Conservation (phyloP, 1,284 basidiomycete genomes). For the Trametes sp. region DNA sequence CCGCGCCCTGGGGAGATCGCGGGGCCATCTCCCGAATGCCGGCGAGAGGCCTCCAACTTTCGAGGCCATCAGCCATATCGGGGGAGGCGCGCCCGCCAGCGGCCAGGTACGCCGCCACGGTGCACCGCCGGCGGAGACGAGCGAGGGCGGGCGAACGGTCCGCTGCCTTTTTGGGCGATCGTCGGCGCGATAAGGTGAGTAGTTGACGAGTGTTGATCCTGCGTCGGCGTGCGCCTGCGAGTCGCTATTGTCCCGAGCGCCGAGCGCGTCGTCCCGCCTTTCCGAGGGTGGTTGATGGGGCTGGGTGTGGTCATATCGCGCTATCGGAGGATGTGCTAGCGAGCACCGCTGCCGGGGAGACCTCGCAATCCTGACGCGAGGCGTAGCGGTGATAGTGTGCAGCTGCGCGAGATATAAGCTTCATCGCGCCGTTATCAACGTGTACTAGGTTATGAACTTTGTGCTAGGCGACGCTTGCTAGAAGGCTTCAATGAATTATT, state of each 20-base stretch:
- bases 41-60: constrained; percentile 5
- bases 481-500: not conserved
- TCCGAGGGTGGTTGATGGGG: constrained; percentile 9
- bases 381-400: constrained; percentile 13
- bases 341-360: not conserved
- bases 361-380: constrained; percentile 7
- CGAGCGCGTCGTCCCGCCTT: constrained; percentile 11
- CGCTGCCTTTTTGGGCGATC: constrained; percentile 17
- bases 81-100: constrained; percentile 5
- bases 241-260: not conserved
- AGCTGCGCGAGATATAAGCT: constrained; percentile 4
- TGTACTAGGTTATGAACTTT: not conserved
- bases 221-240: not conserved
- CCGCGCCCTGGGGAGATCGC: constrained; percentile 11
- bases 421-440: not conserved
- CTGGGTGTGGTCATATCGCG: not conserved
- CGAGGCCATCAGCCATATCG: constrained; percentile 21
- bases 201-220: constrained; percentile 15
- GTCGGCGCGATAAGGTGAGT: constrained; percentile 20
- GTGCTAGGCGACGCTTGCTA: constrained; percentile 2
- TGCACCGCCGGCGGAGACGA: constrained; percentile 4
- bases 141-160: constrained; percentile 12
- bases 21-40: constrained; percentile 9
- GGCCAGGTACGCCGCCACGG: constrained; percentile 18
- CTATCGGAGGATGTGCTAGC: constrained; percentile 1